A percentile compares a stretch with the other conserved stretches of the same genome.
Evolutionary conservation across 805 yeast species (phyloP).

Genomic region (Starmerella floris): DNA sequence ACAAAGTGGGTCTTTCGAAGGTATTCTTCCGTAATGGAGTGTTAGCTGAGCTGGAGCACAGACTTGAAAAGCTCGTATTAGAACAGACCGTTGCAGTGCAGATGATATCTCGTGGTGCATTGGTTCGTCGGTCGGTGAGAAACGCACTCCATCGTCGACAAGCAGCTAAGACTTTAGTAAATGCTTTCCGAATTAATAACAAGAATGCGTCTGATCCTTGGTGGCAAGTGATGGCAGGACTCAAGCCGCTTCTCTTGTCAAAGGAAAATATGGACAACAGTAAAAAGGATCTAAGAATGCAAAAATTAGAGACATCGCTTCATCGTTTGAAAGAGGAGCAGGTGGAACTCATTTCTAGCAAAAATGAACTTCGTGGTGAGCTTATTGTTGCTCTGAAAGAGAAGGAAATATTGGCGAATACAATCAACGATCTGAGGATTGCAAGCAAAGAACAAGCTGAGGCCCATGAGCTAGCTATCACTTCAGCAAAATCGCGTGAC

Average conservation of each 20-base stretch:
- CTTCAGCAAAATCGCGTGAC: conserved; percentile 10
- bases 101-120: conserved; percentile 49
- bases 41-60: conserved; percentile 61
- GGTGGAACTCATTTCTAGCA: conserved; percentile 25
- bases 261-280: conserved; percentile 17
- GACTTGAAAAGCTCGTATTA: conserved; percentile 53
- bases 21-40: conserved; percentile 67
- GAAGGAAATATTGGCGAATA: conserved; percentile 26
- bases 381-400: conserved; percentile 27
- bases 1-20: conserved; percentile 58
- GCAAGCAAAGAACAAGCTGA: conserved; percentile 7
- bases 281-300: conserved; percentile 22
- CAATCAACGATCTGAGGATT: conserved; percentile 22
- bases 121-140: conserved; percentile 38
- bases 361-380: conserved; percentile 29
- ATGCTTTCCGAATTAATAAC: conserved; percentile 43
- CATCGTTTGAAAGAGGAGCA: conserved; percentile 23
- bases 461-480: conserved; percentile 12
- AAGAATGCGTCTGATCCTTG: conserved; percentile 48
- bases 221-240: conserved; percentile 56
- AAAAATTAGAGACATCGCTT: conserved; percentile 25
- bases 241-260: conserved; percentile 64
- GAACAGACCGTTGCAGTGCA: conserved; percentile 48
- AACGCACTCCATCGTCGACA: conserved; percentile 44
- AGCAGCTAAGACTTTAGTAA: conserved; percentile 56